Percentiles rank a stretch among this genome's conserved stretches.
Conservation (phyloP, 495 filamentous ascomycete genomes). For the Terfezia claveryi region DNA sequence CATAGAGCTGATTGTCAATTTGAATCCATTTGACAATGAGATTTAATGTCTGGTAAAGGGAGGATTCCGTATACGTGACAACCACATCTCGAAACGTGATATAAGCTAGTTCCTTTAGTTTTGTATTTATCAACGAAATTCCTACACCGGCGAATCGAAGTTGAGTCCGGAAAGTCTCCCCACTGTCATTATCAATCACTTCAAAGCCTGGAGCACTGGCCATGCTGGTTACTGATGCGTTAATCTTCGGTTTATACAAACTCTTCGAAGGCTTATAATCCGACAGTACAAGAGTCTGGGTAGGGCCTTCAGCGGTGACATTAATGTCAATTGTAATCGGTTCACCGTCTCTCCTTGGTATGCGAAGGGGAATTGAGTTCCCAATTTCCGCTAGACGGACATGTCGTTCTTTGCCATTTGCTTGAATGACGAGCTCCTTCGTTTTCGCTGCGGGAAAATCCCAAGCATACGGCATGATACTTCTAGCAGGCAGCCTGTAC, state of each 20-base stretch:
- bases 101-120: slow-evolving; percentile 80
- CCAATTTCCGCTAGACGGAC: slow-evolving; percentile 92
- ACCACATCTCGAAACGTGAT: slow-evolving; percentile 84
- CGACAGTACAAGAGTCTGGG: slow-evolving; percentile 80
- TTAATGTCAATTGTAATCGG: slow-evolving; percentile 66
- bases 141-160: slow-evolving; percentile 76
- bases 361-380: slow-evolving; percentile 39
- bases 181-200: slow-evolving; percentile 72
- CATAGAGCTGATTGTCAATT: slow-evolving; percentile 96
- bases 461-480: slow-evolving; percentile 99
- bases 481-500: slow-evolving; percentile 81
- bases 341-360: background rate
- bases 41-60: slow-evolving; percentile 71
- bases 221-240: slow-evolving; percentile 28
- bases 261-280: slow-evolving; percentile 89
- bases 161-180: slow-evolving; percentile 69
- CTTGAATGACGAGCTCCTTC: slow-evolving; percentile 68
- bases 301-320: slow-evolving; percentile 81
- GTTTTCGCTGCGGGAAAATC: slow-evolving; percentile 94
- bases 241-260: slow-evolving; percentile 71
- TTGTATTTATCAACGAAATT: slow-evolving; percentile 78
- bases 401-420: slow-evolving; percentile 60
- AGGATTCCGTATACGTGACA: slow-evolving; percentile 77
- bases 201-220: slow-evolving; percentile 49
- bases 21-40: slow-evolving; percentile 94